Evolutionary conservation across 2,329 filamentous ascomycete species (phyloP).

Genomic region (Verticillium zaregamsianum): DNA sequence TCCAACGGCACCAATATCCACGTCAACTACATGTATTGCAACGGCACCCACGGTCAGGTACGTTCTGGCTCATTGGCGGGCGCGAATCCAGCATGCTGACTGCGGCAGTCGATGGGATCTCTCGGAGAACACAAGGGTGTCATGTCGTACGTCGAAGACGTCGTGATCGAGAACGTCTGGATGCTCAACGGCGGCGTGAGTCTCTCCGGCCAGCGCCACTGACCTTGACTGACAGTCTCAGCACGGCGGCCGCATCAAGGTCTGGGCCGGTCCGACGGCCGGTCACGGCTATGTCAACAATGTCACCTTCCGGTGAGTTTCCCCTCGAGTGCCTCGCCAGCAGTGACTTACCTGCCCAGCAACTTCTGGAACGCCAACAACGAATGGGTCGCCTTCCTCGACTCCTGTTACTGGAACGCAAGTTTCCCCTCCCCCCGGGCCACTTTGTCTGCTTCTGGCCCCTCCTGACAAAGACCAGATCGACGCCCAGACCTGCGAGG

Average conservation of each 20-base stretch:
- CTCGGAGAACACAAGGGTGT: slow-evolving; percentile 55
- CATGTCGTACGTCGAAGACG: slow-evolving; percentile 26
- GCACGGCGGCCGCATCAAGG: slow-evolving; percentile 61
- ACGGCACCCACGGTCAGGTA: slow-evolving; percentile 50
- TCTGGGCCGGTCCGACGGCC: slow-evolving; percentile 51
- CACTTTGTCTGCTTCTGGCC: background rate
- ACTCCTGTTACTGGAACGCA: slow-evolving; percentile 39
- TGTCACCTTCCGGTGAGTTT: slow-evolving; percentile 45
- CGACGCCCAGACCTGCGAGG: slow-evolving; percentile 56
- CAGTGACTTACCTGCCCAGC: slow-evolving; percentile 18
- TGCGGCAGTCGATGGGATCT: slow-evolving; percentile 49
- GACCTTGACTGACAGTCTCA: background rate
- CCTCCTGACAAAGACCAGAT: slow-evolving; percentile 8
- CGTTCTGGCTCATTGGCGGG: background rate
- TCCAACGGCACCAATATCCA: slow-evolving; percentile 57
- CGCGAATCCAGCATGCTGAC: background rate
- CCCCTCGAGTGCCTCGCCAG: background rate
- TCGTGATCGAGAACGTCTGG: slow-evolving; percentile 55
- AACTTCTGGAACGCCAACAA: slow-evolving; percentile 52
- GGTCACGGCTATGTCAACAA: slow-evolving; percentile 56
- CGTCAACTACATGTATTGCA: slow-evolving; percentile 56
- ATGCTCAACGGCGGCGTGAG: slow-evolving; percentile 34
- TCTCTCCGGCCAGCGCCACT: background rate
- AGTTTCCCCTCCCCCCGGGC: background rate
- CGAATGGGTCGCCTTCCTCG: slow-evolving; percentile 58